These are phyloP conservation scores for Kitagawia praeruptora DNA, from an alignment of 129 eudicot genomes.

Conservation along the genomic window DNA sequence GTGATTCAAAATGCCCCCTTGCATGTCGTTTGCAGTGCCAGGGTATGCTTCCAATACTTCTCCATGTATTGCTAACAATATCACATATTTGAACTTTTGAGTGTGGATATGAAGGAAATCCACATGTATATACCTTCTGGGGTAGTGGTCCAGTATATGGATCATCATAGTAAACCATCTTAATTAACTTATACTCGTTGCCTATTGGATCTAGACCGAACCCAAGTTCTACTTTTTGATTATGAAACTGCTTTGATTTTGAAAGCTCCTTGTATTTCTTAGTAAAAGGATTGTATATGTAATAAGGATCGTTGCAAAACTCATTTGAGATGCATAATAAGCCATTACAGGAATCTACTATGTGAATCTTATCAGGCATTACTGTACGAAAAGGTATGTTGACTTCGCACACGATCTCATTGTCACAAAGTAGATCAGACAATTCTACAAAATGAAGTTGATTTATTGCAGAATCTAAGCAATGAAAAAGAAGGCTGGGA, in stretches of 20 bases:
- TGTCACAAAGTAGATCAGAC: not conserved
- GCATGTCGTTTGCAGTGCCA: not conserved
- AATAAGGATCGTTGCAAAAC: not conserved
- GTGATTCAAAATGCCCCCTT: not conserved
- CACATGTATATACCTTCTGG: not conserved
- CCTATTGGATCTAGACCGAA: not conserved
- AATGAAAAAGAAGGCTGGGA: not conserved
- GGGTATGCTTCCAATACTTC: not conserved
- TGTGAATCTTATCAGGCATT: not conserved
- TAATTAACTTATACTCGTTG: not conserved
- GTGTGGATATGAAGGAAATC: not conserved
- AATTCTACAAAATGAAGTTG: not conserved
- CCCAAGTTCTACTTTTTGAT: not conserved
- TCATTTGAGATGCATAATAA: conserved; percentile 13
- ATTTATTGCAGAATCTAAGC: not conserved
- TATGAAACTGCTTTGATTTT: not conserved
- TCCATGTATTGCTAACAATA: not conserved
- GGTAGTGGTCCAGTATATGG: not conserved
- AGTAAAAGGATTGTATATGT: conserved; percentile 21
- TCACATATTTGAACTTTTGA: not conserved
- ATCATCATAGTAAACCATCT: not conserved
- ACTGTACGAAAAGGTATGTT: not conserved
- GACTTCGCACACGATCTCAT: no score
- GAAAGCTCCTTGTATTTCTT: conserved; percentile 5
- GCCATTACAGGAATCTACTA: conserved; percentile 21